phyloP scores from a whole-genome alignment of 495 filamentous ascomycete species.

The Pyronema omphalodes region DNA sequence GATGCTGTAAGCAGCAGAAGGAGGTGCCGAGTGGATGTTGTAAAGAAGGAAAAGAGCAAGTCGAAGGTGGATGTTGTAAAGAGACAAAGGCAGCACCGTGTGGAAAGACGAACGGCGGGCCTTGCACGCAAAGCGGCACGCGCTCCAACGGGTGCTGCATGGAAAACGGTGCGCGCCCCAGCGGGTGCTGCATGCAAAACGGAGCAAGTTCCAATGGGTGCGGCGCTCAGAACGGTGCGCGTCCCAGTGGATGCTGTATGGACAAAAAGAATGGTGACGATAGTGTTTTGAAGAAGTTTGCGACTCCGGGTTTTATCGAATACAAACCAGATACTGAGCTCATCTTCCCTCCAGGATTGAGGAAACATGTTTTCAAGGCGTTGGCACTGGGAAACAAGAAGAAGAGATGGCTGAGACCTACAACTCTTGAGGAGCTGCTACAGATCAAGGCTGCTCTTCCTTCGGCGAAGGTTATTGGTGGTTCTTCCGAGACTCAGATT shows the following conservation, averaged over 20 bases:
- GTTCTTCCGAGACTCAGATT: constrained; percentile 92
- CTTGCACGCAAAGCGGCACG: background rate
- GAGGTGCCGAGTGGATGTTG: constrained; percentile 38
- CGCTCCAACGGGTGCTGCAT: too few species aligned
- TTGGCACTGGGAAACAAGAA: constrained; percentile 84
- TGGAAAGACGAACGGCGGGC: too few species aligned
- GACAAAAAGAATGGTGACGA: too few species aligned
- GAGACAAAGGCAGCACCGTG: constrained; percentile 20
- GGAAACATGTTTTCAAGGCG: constrained; percentile 62
- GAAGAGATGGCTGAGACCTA: constrained; percentile 85
- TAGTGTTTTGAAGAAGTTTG: constrained; percentile 42
- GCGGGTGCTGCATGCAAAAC: constrained; percentile 7
- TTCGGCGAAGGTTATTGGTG: constrained; percentile 81
- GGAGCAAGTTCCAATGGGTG: too few species aligned
- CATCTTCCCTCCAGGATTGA: constrained; percentile 76
- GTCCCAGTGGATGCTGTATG: constrained; percentile 23
- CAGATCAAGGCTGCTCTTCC: constrained; percentile 79
- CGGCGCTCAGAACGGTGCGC: constrained; percentile 23
- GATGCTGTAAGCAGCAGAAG: constrained; percentile 51
- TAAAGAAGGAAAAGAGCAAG: constrained; percentile 29
- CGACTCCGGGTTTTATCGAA: constrained; percentile 72
- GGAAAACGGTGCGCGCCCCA: constrained; percentile 27
- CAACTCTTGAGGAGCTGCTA: constrained; percentile 68
- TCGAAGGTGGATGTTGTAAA: constrained; percentile 39
- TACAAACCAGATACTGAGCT: constrained; percentile 85